Conservation (phyloP, 257 asterid species). For the Fraxinus anomala region DNA sequence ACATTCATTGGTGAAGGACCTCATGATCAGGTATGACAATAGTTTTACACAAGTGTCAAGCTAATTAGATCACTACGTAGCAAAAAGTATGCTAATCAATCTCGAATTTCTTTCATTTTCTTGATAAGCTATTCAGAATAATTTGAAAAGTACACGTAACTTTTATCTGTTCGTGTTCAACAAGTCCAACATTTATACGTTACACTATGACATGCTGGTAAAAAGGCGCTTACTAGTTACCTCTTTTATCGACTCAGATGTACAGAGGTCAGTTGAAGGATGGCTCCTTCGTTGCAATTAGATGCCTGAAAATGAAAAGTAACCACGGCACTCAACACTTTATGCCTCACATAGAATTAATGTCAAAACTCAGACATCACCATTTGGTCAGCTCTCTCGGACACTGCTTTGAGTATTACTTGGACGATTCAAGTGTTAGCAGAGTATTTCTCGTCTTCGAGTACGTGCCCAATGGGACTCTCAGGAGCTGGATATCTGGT, state of each 20-base stretch:
- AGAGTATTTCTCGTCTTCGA: slow-evolving; percentile 79
- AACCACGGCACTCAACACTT: slow-evolving; percentile 56
- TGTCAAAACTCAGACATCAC: slow-evolving; percentile 79
- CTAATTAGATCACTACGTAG: neutral
- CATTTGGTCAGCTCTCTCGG: slow-evolving; percentile 86
- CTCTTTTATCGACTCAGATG: slow-evolving; percentile 48
- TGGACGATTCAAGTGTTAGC: slow-evolving; percentile 84
- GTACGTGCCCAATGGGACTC: slow-evolving; percentile 76
- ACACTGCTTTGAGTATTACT: slow-evolving; percentile 86
- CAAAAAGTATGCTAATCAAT: neutral
- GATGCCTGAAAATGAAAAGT: slow-evolving; percentile 68
- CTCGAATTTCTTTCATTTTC: neutral
- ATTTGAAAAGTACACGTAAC: neutral
- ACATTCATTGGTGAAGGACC: slow-evolving; percentile 65
- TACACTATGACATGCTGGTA: neutral
- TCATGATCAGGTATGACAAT: slow-evolving; percentile 63
- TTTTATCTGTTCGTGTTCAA: neutral
- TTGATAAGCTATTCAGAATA: neutral
- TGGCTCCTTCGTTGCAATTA: slow-evolving; percentile 62
- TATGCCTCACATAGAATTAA: slow-evolving; percentile 73
- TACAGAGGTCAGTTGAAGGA: slow-evolving; percentile 76
- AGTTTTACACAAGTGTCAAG: neutral
- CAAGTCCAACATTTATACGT: neutral
- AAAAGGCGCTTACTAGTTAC: slow-evolving; percentile 13
- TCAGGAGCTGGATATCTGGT: slow-evolving; percentile 91